Evolutionary conservation across 805 yeast species (phyloP).

Genomic region (Candida endomychidarum): DNA sequence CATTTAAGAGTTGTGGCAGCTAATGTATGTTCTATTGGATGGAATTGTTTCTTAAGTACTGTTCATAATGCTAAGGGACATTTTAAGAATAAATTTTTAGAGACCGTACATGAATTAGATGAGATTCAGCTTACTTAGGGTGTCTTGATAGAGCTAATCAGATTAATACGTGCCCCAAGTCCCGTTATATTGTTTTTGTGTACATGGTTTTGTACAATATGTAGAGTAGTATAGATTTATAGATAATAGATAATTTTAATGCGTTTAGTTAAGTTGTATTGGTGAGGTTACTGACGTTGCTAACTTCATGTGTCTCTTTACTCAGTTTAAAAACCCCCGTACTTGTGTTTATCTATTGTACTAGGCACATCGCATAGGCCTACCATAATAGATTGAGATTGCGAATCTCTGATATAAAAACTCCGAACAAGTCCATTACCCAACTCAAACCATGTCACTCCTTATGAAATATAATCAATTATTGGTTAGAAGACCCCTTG

Average conservation of each 20-base stretch:
- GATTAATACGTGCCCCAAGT: too few relatives aligned
- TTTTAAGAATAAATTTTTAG: conserved; percentile 35
- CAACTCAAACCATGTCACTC: conserved; percentile 1
- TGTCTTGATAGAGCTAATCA: too few relatives aligned
- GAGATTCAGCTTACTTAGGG: conserved; percentile 16
- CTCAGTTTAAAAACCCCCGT: too few relatives aligned
- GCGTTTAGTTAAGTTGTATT: too few relatives aligned
- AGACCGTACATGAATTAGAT: conserved; percentile 41
- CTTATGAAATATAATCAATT: conserved; percentile 22
- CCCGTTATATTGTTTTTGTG: too few relatives aligned
- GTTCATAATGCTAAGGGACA: conserved; percentile 49
- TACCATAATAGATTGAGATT: neutral
- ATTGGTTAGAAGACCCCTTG: conserved; percentile 35
- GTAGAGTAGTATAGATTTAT: neutral
- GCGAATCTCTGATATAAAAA: too few relatives aligned
- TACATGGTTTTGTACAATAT: too few relatives aligned
- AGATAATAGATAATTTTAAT: neutral
- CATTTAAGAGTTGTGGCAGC: conserved; percentile 38
- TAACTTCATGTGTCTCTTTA: too few relatives aligned
- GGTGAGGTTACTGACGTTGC: too few relatives aligned
- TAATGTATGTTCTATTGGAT: conserved; percentile 41
- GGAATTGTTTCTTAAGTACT: conserved; percentile 44
- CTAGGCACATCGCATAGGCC: too few relatives aligned
- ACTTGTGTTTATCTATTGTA: too few relatives aligned
- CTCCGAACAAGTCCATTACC: too few relatives aligned